Evolutionary conservation across 176 grass and related monocot genomes (phyloP), one percentile per base, ranked within the genome.

Genomic region (Zoysia pacifica): DNA sequence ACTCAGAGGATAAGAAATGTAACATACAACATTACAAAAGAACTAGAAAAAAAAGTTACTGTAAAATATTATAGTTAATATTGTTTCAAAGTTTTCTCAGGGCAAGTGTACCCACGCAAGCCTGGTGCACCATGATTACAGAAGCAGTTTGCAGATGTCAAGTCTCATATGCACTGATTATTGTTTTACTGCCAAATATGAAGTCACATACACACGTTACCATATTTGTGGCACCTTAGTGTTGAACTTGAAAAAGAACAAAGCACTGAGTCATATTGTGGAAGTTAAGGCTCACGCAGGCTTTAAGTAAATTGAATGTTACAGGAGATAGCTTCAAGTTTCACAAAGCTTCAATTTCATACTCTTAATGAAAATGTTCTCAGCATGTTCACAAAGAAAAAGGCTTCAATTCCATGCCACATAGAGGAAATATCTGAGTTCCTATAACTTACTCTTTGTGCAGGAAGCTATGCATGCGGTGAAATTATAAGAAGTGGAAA

Each of bases 21-120:
- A 75, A 3, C 43, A n/a, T 43, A 73, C 36, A 58, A 37, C 58
- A 41, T 39, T 18, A 18, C 4, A 47, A 59, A 68, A 68, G 3
- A 73, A 39, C 12, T 65, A 15, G 56, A 73, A 72, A 7, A 20
- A 65, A 73, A 19, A 47, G 45, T 13, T 70, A 50, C 5, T 59
- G 41, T 73, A 44, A 38, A 82, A 19, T 63, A 67, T 58, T 37
- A 70, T 54, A 35, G 2, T 59, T 62, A 18, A 50, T 61, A 18
- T 7, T 38, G 18, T 49, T 52, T 68, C 28, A 60, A 59, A 69
- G 41, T 59, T 67, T 51, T 69, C 77, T 69, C 44, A 42, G 11
- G 15, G 13, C 38, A 69, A 67, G 79, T 48, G 38, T 79, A 69
- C 38, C 49, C 50, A 65, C 14, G 59, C 6, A 20, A 79, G 70